Evolutionary conservation across 345 rosid genomes (phyloP), one percentile per base, ranked within the genome.

Genomic region (Lagerstroemia speciosa): DNA sequence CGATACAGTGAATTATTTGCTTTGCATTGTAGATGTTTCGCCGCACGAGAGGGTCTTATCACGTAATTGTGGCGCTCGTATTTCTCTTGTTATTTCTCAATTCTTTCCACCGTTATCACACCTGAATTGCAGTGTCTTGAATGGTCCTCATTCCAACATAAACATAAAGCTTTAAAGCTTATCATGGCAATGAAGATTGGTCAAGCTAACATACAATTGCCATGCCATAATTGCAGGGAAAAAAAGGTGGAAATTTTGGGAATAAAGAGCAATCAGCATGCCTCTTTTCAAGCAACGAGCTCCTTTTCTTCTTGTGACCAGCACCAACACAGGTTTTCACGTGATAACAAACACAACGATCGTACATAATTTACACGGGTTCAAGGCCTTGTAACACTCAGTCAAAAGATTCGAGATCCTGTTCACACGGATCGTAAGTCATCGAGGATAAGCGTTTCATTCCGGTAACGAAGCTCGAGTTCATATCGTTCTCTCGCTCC

Each of bases 361-460:
- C 15, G 10, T 14, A 41, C 15, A 41, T 41, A 14, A 41, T 5
- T 38, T 10, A 5, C 10, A 4, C 41, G n/a, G n/a, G n/a, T n/a
- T 52, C 57, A 27, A 63, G 14, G 6, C 67, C 46, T 27, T 65
- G 22, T 26, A 71, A 50, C 62, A 38, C 67, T 83, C 78, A 89
- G 68, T 89, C 88, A 11, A 85, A 83, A 72, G 45, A 63, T 31
- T 33, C 75, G 79, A 9, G 81, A 68, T 63, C 79, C 72, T 43
- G 66, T n/a, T 14, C 43, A 36, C 43, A 63, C 8, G 15, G 46
- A 41, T 41, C 3, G 46, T 14, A 41, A 14, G 12, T 41, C 16
- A 1, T 52, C 26, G 57, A 34, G 33, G 63, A 53, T 53, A 9
- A 53, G 60, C 5, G 30, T 27, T n/a, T 2, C 1, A 7, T 58